phyloP scores from a whole-genome alignment of 371 early-diverging fungal species.

The Mucor sp. region DNA sequence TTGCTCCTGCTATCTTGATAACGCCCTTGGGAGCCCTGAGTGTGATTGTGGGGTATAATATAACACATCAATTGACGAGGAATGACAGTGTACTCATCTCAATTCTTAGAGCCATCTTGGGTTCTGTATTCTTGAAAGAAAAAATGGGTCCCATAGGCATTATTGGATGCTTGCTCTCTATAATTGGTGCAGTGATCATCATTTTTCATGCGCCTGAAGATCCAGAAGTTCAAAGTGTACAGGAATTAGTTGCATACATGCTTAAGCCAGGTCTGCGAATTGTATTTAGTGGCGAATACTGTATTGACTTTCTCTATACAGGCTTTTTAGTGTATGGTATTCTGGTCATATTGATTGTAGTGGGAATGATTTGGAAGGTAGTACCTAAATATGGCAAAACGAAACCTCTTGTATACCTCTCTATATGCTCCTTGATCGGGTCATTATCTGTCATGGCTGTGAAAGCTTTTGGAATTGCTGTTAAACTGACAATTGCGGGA shows the following conservation, averaged over 20 bases:
- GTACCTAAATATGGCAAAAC: constrained; percentile 80
- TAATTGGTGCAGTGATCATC: constrained; percentile 87
- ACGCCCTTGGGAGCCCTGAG: constrained; percentile 91
- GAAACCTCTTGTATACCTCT: constrained; percentile 81
- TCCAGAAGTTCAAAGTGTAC: constrained; percentile 70
- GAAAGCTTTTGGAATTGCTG: constrained; percentile 90
- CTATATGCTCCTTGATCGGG: constrained; percentile 86
- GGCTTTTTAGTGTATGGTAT: constrained; percentile 55
- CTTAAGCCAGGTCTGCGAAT: constrained; percentile 57
- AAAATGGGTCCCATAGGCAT: constrained; percentile 75
- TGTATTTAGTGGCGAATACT: constrained; percentile 32
- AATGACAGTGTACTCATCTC: not conserved
- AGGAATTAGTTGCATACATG: constrained; percentile 68
- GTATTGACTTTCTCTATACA: constrained; percentile 34
- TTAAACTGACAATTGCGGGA: constrained; percentile 88
- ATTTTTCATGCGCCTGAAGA: constrained; percentile 90
- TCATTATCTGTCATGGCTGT: constrained; percentile 89
- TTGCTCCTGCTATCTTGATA: constrained; percentile 90
- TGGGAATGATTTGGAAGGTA: constrained; percentile 76
- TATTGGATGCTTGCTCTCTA: constrained; percentile 85
- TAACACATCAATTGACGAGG: not conserved
- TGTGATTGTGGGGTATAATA: constrained; percentile 77
- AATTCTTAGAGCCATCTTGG: constrained; percentile 37
- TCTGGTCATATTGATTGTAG: constrained; percentile 55
- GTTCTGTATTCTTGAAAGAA: constrained; percentile 67